phyloP scores from a whole-genome alignment of 129 eudicot genomes.

The Apium graveolens region DNA sequence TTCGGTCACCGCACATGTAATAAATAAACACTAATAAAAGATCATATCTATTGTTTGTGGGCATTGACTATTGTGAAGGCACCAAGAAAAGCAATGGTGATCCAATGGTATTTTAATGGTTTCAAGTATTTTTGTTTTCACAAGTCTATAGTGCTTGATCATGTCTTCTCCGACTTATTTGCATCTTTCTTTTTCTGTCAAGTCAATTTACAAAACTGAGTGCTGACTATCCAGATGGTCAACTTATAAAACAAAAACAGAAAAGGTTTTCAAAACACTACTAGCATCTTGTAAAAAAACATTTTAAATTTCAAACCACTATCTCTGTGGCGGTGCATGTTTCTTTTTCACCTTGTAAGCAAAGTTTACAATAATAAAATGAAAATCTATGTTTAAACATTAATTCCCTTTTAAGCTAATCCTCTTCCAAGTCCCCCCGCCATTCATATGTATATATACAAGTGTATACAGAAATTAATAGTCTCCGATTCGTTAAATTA shows the following conservation, averaged over 20 bases:
- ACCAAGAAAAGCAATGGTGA: neutral
- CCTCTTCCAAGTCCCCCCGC: neutral
- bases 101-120: neutral
- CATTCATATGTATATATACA: neutral
- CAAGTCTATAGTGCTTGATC: conserved; percentile 17
- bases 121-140: conserved; percentile 8
- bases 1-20: too few relatives aligned
- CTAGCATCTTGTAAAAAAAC: neutral
- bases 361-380: neutral
- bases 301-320: neutral
- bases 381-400: neutral
- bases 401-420: neutral
- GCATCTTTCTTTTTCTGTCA: neutral
- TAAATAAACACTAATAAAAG: neutral
- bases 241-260: conserved; percentile 18
- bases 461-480: too few relatives aligned
- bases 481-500: too few relatives aligned
- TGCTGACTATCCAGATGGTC: conserved; percentile 28
- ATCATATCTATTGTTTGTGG: neutral
- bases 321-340: neutral
- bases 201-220: conserved; percentile 13
- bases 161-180: conserved; percentile 25
- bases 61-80: neutral
- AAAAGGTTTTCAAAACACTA: conserved; percentile 6
- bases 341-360: conserved; percentile 1